phyloP scores from a whole-genome alignment of 2,329 filamentous ascomycete genomes.

The Akanthomyces uredinophilus region DNA sequence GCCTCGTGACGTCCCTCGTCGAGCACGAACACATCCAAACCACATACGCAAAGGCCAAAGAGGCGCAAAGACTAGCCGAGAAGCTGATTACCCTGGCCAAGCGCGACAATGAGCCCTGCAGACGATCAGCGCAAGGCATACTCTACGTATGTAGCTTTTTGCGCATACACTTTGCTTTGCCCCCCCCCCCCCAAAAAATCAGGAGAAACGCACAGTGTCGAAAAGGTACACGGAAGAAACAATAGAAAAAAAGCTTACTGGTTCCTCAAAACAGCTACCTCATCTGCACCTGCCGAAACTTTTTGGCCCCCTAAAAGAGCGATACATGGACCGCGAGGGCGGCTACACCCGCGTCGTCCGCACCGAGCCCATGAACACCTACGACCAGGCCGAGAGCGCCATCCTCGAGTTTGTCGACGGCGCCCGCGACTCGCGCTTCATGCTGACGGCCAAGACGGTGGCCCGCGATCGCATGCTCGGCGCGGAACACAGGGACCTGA shows the following conservation, averaged over 20 bases:
- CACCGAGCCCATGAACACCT: conserved; percentile 77
- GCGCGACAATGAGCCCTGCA: conserved; percentile 79
- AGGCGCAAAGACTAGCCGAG: conserved; percentile 88
- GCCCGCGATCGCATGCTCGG: conserved; percentile 57
- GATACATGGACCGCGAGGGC: conserved; percentile 74
- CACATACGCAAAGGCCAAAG: conserved; percentile 95
- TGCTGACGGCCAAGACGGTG: conserved; percentile 82
- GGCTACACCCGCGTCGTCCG: conserved; percentile 94
- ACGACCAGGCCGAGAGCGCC: conserved; percentile 81
- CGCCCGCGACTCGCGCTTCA: conserved; percentile 88
- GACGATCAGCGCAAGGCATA: conserved; percentile 68
- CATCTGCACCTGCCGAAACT: conserved; percentile 74
- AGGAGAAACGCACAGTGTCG: not conserved
- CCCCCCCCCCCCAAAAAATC: not conserved
- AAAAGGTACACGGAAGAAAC: not conserved
- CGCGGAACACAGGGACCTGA: conserved; percentile 62
- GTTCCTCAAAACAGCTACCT: conserved; percentile 45
- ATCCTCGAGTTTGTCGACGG: conserved; percentile 95
- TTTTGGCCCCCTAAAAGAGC: conserved; percentile 73
- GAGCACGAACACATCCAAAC: conserved; percentile 90
- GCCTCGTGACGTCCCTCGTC: conserved; percentile 92
- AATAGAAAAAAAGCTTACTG: not conserved
- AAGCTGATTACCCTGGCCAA: conserved; percentile 93
- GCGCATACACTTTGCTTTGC: not conserved
- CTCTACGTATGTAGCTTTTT: conserved; percentile 67